Evolutionary conservation across 83 land plant genomes (phyloP).

Genomic region (Picea abies): DNA sequence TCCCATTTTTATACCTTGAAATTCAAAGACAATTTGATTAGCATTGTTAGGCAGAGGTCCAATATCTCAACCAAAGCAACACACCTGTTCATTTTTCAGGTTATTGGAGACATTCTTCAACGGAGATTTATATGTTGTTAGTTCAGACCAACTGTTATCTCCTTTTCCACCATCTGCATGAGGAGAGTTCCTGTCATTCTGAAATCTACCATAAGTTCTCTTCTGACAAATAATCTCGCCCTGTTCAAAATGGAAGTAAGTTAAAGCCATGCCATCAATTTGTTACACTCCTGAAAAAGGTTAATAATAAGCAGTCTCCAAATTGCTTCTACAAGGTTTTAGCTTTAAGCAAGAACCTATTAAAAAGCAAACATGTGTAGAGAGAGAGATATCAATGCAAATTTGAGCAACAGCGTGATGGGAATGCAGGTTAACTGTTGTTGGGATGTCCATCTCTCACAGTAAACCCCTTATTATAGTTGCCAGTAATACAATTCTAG

Average conservation of each 20-base stretch:
- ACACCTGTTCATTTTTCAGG: conserved; percentile 1
- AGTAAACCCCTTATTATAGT: background rate
- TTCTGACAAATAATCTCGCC: conserved; percentile 9
- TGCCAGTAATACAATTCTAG: background rate
- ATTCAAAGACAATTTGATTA: background rate
- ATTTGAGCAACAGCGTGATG: background rate
- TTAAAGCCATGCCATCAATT: background rate
- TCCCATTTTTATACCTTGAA: background rate
- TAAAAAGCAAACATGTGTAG: too few species aligned
- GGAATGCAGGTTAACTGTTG: background rate
- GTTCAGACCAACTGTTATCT: background rate
- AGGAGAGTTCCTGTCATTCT: background rate
- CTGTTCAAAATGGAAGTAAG: background rate
- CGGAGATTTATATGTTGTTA: background rate
- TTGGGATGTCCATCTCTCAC: background rate
- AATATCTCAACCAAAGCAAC: background rate
- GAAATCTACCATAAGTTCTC: background rate
- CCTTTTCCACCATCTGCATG: conserved; percentile 3
- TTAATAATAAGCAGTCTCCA: too few species aligned
- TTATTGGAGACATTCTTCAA: background rate
- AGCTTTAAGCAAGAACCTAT: too few species aligned
- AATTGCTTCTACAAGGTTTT: too few species aligned
- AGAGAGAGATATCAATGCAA: background rate
- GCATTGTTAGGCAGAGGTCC: background rate
- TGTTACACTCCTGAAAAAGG: background rate